Conservation (phyloP, 306 rosid species). For the Rosa persica region DNA sequence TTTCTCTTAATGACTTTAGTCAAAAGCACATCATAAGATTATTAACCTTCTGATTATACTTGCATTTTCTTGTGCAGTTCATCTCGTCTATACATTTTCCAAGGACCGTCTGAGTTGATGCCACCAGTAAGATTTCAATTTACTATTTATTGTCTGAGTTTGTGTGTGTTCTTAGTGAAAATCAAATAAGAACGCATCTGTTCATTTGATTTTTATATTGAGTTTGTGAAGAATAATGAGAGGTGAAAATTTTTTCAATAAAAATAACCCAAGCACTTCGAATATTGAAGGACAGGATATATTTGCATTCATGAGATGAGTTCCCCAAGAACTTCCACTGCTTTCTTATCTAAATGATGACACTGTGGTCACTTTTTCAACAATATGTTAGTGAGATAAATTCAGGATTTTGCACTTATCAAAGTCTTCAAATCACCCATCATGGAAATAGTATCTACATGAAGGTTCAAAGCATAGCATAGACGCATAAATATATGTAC, state of each 20-base stretch:
- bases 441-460: neutral
- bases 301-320: neutral
- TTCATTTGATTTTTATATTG: neutral
- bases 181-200: neutral
- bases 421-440: neutral
- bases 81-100: slow-evolving; percentile 86
- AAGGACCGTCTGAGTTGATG: slow-evolving; percentile 92
- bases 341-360: neutral
- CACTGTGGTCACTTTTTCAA: neutral
- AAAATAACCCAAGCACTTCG: neutral
- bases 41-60: slow-evolving; percentile 19
- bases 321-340: neutral
- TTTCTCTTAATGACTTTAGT: neutral
- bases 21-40: neutral
- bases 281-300: neutral
- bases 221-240: neutral
- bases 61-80: slow-evolving; percentile 55
- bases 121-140: slow-evolving; percentile 61
- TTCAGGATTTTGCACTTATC: neutral
- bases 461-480: neutral
- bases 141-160: neutral
- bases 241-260: neutral
- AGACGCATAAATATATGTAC: neutral
- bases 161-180: neutral
- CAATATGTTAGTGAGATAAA: neutral